A percentile compares a stretch with the other conserved stretches of the same genome.
phyloP scores from a whole-genome alignment of 257 asterid genomes.

The Mentha longifolia region DNA sequence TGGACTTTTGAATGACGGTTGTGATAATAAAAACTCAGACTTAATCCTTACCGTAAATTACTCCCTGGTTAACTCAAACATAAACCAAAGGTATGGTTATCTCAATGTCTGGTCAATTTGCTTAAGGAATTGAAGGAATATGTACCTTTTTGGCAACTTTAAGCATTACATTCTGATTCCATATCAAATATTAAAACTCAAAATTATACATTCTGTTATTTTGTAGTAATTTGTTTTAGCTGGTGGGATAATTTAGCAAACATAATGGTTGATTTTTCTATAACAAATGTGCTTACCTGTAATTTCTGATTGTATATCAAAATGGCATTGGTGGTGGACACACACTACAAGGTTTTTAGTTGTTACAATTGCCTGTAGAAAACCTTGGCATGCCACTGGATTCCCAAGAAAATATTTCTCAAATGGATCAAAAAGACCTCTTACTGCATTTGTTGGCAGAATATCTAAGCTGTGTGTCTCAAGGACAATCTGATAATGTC shows the following conservation, averaged over 20 bases:
- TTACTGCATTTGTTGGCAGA: slow-evolving; percentile 14
- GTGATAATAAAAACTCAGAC: slow-evolving; percentile 91
- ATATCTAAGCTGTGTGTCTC: background rate
- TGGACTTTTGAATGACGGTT: slow-evolving; percentile 88
- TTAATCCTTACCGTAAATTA: slow-evolving; percentile 80
- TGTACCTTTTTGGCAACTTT: slow-evolving; percentile 14
- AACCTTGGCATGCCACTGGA: background rate
- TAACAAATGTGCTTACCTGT: background rate
- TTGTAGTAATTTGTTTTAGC: slow-evolving; percentile 12
- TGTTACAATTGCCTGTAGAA: slow-evolving; percentile 13
- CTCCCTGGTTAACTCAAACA: slow-evolving; percentile 66
- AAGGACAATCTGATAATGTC: slow-evolving; percentile 18
- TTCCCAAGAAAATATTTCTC: slow-evolving; percentile 14
- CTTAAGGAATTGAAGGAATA: slow-evolving; percentile 31
- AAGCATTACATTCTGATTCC: slow-evolving; percentile 30
- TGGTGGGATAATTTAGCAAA: background rate
- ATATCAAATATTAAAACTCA: slow-evolving; percentile 21
- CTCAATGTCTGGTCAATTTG: slow-evolving; percentile 11
- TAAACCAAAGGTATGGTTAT: slow-evolving; percentile 72
- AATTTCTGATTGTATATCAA: slow-evolving; percentile 23
- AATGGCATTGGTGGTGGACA: slow-evolving; percentile 25
- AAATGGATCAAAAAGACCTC: slow-evolving; percentile 14
- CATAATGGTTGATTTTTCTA: background rate
- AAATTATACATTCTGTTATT: slow-evolving; percentile 22
- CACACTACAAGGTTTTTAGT: background rate